Percentiles rank a stretch among this genome's conserved stretches.
Evolutionary conservation across 306 rosid species (phyloP).

Genomic region (Clitoria ternatea): DNA sequence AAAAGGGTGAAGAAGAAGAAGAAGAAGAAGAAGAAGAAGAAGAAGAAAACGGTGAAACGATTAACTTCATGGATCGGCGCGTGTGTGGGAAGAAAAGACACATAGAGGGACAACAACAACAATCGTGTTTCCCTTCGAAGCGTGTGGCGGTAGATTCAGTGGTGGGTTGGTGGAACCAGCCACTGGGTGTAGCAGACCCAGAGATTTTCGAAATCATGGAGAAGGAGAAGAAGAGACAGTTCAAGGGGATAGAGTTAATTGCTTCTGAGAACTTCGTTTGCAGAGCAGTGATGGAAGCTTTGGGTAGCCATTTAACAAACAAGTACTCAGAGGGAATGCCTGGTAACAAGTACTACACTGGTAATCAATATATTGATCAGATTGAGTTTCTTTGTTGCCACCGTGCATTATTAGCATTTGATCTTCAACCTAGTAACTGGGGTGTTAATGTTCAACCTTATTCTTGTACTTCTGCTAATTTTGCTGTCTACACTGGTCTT

Average conservation of each 20-base stretch:
- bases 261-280: slow-evolving; percentile 90
- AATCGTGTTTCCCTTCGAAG: slow-evolving; percentile 37
- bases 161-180: slow-evolving; percentile 65
- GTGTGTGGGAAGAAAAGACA: slow-evolving; percentile 49
- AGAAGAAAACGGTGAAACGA: slow-evolving; percentile 33
- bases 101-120: slow-evolving; percentile 31
- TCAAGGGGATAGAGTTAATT: slow-evolving; percentile 67
- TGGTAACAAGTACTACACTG: slow-evolving; percentile 67
- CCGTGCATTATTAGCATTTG: slow-evolving; percentile 68
- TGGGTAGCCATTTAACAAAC: slow-evolving; percentile 82
- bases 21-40: slow-evolving; percentile 33
- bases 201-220: slow-evolving; percentile 64
- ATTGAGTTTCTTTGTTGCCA: slow-evolving; percentile 72
- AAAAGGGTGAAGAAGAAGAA: too few species aligned
- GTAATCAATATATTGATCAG: slow-evolving; percentile 72
- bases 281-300: slow-evolving; percentile 83
- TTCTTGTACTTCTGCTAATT: slow-evolving; percentile 79
- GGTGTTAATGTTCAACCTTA: slow-evolving; percentile 95
- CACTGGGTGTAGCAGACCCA: slow-evolving; percentile 63
- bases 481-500: slow-evolving; percentile 78
- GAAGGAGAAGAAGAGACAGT: slow-evolving; percentile 69
- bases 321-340: slow-evolving; percentile 89
- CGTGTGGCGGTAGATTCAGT: slow-evolving; percentile 43
- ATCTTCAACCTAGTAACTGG: slow-evolving; percentile 64
- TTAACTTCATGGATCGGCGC: slow-evolving; percentile 54